Base-by-base conservation (phyloP, 2,329 filamentous ascomycete species). In the Phyllosticta paracitricarpa region DNA sequence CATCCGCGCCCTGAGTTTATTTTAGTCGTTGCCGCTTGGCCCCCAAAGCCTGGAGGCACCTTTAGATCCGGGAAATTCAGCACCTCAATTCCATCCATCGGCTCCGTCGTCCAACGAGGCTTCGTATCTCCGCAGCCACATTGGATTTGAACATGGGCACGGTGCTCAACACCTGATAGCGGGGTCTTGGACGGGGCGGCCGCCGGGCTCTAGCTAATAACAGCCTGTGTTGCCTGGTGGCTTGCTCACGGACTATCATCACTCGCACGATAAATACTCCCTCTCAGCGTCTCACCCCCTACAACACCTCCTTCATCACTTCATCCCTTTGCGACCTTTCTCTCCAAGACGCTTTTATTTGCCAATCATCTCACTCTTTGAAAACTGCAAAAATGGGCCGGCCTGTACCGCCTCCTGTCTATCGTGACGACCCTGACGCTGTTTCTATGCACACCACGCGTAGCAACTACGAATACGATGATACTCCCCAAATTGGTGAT, bases 371-470 rank as follows among this genome's bases (percentile, higher is more conserved):
- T 22, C 17, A 3, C 25, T 10, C 24, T 35, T 26, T 22, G 33
- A 10, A 22, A 52, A 51, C 53, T 2, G 55, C 57, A 54, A 65
- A 55, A 58, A 74, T 75, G 72, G 72, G 72, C 61, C 68, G 63
- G 61, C 60, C 69, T n/a, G 63, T 66, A 12, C 64, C 24, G 54
- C 67, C 22, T 61, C 63, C 33, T 63, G 61, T 51, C 17, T 75
- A 73, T 58, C 67, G 70, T 52, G 72, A 75, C 63, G 73, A 75
- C 58, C 26, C 62, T 3, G 73, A 76, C 53, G 69, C 73, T 8
- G 67, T 75, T 1, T 75, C 73, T 2, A 68, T 76, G 4, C 72
- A 74, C 61, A 75, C 73, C 12, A 74, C 71, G 8, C 73, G 70
- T 19, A 70, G 71, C 54, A 72, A 72, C 60, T 74, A 74, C 63